Conservation (phyloP, 2,329 filamentous ascomycete genomes). For the Sclerotinia borealis region DNA sequence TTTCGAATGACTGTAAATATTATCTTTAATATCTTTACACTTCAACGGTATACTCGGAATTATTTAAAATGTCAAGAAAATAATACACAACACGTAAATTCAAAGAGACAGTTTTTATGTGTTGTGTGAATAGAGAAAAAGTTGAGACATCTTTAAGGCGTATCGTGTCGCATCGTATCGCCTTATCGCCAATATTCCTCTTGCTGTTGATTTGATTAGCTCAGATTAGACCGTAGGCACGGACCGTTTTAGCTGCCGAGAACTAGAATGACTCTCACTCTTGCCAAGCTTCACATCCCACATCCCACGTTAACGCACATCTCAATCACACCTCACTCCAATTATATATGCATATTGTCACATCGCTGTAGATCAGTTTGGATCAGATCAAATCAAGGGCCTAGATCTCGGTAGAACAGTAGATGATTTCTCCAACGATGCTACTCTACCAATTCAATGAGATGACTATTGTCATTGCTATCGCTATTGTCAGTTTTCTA, state of each 20-base stretch:
- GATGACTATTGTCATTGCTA: neutral
- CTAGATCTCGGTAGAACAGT: neutral
- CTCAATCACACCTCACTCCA: neutral
- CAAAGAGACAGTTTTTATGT: neutral
- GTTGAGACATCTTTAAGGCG: neutral
- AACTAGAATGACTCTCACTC: neutral
- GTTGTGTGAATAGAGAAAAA: neutral
- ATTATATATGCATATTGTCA: neutral
- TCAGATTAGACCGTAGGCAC: neutral
- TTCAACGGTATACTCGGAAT: neutral
- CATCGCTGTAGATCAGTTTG: neutral
- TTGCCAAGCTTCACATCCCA: neutral
- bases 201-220: too few relatives aligned
- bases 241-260: neutral
- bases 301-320: neutral
- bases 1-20: neutral
- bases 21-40: neutral
- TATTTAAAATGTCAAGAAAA: neutral
- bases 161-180: too few relatives aligned
- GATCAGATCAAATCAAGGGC: neutral
- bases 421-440: neutral
- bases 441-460: too few relatives aligned
- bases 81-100: neutral
- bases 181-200: conserved; percentile 1
- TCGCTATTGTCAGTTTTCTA: too few relatives aligned